These are phyloP conservation scores for Salinomyces thailandicus DNA, from an alignment of 2,329 filamentous ascomycete genomes.

Conservation along the genomic window DNA sequence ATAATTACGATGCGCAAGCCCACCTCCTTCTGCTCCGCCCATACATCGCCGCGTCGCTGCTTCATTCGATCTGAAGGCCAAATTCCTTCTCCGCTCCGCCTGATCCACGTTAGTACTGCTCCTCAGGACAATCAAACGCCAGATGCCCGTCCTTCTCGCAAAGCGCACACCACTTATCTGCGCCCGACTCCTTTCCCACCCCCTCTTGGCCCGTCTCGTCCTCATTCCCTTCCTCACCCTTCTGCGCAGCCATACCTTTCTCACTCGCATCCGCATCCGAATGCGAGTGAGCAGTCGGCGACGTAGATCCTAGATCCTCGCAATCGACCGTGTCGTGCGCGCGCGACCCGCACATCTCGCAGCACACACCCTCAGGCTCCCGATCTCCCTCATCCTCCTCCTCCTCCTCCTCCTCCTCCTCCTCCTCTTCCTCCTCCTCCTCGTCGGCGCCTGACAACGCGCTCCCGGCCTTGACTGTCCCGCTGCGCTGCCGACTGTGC, in stretches of 20 bases:
- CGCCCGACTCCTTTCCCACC: constrained; percentile 47
- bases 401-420: neutral
- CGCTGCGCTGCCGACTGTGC: constrained; percentile 31
- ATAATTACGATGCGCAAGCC: too few relatives aligned
- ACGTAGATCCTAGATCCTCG: too few relatives aligned
- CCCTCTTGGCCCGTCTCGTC: too few relatives aligned
- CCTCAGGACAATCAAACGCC: constrained; percentile 43
- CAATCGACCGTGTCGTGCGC: constrained; percentile 93
- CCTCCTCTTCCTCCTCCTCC: neutral
- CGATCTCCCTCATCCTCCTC: constrained; percentile 8
- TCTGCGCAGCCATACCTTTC: too few relatives aligned
- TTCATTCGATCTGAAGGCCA: too few relatives aligned
- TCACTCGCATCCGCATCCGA: too few relatives aligned
- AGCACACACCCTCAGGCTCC: constrained; percentile 59
- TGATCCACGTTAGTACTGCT: constrained; percentile 31
- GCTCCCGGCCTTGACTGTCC: constrained; percentile 49
- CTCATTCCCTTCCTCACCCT: too few relatives aligned
- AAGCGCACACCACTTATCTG: constrained; percentile 89
- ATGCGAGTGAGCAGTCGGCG: too few relatives aligned
- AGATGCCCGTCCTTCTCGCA: constrained; percentile 95
- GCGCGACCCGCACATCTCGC: constrained; percentile 86
- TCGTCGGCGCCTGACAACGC: constrained; percentile 37
- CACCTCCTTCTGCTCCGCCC: too few relatives aligned
- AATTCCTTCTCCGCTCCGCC: too few relatives aligned
- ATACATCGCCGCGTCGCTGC: too few relatives aligned